Percentiles rank a stretch among this genome's conserved stretches.
Conservation (phyloP, 176 grass and related monocot genomes). For the bread wheat (Triticum aestivum) region IWGSC_CS_RefSeq_v2.1 NC_057813.1:378840993-378841492, state of each 20-base stretch:
- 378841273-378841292: conserved; percentile 14
- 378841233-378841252: conserved; percentile 15
- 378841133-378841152: background rate
- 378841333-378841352: conserved; percentile 97
- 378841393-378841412: conserved; percentile 88
- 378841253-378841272: background rate
- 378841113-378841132: background rate
- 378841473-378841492: background rate
- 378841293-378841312: conserved; percentile 28
- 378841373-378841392: conserved; percentile 95
- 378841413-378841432: conserved; percentile 96
- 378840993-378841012: background rate
- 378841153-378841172: conserved; percentile 8
- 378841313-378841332: conserved; percentile 99
- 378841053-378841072: background rate
- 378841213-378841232: background rate
- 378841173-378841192: background rate
- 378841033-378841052: conserved; percentile 16
- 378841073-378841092: background rate
- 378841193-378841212: background rate
- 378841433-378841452: conserved; percentile 56
- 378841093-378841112: background rate
- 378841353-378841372: conserved; percentile 98
- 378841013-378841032: background rate
- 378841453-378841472: conserved; percentile 1